A percentile compares a stretch with the other conserved stretches of the same genome.
Conservation (phyloP, 2,329 filamentous ascomycete species). For the Dactylellina sp. region DNA sequence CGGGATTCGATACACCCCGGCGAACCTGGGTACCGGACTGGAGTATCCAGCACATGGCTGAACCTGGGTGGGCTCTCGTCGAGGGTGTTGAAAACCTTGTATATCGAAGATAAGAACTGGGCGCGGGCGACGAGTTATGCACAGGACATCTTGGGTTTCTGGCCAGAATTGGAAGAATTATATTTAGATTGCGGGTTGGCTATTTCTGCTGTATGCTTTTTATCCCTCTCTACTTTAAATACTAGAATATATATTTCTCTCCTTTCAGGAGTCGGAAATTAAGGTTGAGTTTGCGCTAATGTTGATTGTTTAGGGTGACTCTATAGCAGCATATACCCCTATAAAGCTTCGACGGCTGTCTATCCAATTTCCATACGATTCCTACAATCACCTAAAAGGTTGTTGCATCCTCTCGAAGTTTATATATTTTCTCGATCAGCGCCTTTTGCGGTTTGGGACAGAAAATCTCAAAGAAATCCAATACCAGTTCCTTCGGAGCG, state of each 20-base stretch:
- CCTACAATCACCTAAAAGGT: not conserved
- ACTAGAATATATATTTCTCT: no score
- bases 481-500: no score
- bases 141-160: not conserved
- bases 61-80: not conserved
- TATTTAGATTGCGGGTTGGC: slow-evolving; percentile 25
- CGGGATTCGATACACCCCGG: not conserved
- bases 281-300: no score
- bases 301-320: no score
- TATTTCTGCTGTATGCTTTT: not conserved
- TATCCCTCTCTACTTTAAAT: not conserved
- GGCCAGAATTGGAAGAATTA: slow-evolving; percentile 13
- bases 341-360: slow-evolving; percentile 9
- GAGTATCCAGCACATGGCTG: not conserved
- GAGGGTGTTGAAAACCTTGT: not conserved
- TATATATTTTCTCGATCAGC: not conserved
- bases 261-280: no score
- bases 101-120: slow-evolving; percentile 32
- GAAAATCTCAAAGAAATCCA: no score
- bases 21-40: no score
- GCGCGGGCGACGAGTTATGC: no score
- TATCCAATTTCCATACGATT: slow-evolving; percentile 22
- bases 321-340: not conserved
- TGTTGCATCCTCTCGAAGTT: not conserved
- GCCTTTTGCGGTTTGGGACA: no score